Evolutionary conservation across 2,329 filamentous ascomycete genomes (phyloP), one percentile per base, ranked within the genome.

Genomic region (Sporothrix brasiliensis): DNA sequence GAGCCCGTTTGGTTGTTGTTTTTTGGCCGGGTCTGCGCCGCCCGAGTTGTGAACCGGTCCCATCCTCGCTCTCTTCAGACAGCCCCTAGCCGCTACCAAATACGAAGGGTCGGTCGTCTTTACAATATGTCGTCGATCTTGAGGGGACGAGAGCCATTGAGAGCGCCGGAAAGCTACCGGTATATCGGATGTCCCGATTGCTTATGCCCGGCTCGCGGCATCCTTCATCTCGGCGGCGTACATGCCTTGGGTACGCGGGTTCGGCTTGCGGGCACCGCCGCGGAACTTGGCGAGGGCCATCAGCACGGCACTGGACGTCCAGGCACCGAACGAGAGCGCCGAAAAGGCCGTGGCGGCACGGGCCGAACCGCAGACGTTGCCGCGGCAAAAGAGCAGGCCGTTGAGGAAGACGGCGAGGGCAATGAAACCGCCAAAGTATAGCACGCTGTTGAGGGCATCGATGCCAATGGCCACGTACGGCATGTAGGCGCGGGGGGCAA

Each of bases 351-450:
- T 82, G 71, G 84, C 82, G 56, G 85, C 85, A 24, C 84, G 84
- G 53, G 85, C 86, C 14, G 84, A 82, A 30, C 80, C 80, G 79
- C 88, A 90, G 34, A 88, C 85, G 50, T 79, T 80, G 54, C 87
- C 87, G 39, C 82, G 80, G 79, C 87, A 89, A 79, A 87, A 87
- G 69, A 84, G 78, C 66, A 89, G 80, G 68, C 80, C 79, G 76
- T 82, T 80, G 73, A 89, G 83, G 79, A 88, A 89, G 73, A 85
- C 82, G 56, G 85, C 81, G 24, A 89, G 81, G 11, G 85, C 85
- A 74, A 88, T 82, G 79, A 89, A 89, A 70, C 86, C 87, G 24
- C 82, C 80, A 77, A 89, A 86, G 79, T 87, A 88, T 76, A 89
- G 84, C 70, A 88, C 73, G 4, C 82, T 79, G 76, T 88, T 89